A percentile compares a stretch with the other conserved stretches of the same genome.
These are phyloP conservation scores for Dothiorella sarmentorum DNA, from an alignment of 2,329 filamentous ascomycete genomes.

Conservation along the genomic window DNA sequence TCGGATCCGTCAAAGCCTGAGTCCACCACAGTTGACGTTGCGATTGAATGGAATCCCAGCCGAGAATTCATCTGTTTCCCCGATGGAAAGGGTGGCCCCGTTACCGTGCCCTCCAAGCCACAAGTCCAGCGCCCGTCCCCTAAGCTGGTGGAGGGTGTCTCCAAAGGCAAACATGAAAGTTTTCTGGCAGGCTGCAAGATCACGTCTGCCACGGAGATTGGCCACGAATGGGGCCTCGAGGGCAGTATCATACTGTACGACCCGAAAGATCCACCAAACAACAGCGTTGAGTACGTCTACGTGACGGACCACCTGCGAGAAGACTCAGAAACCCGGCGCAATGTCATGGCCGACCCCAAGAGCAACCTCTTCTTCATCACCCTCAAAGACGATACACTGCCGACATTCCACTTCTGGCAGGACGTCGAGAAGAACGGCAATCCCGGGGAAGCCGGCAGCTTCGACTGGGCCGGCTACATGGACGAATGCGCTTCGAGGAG, in stretches of 20 bases:
- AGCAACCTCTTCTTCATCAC: conserved; percentile 11
- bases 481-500: not conserved
- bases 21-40: not conserved
- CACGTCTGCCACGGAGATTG: not conserved
- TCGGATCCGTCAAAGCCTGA: not conserved
- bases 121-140: not conserved
- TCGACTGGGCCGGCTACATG: not conserved
- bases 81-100: not conserved
- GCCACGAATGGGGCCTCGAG: not conserved
- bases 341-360: not conserved
- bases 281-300: not conserved
- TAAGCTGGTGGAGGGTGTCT: not conserved
- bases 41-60: not conserved
- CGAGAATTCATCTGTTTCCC: not conserved
- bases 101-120: not conserved
- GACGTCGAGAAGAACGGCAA: not conserved
- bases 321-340: not conserved
- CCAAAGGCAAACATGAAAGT: not conserved
- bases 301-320: not conserved
- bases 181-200: not conserved
- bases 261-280: not conserved
- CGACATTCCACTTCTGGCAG: conserved; percentile 15
- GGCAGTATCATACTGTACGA: not conserved
- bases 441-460: not conserved
- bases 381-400: not conserved